Conservation (phyloP, 768 basidiomycete genomes). For the Pisolithus orientalis region DNA sequence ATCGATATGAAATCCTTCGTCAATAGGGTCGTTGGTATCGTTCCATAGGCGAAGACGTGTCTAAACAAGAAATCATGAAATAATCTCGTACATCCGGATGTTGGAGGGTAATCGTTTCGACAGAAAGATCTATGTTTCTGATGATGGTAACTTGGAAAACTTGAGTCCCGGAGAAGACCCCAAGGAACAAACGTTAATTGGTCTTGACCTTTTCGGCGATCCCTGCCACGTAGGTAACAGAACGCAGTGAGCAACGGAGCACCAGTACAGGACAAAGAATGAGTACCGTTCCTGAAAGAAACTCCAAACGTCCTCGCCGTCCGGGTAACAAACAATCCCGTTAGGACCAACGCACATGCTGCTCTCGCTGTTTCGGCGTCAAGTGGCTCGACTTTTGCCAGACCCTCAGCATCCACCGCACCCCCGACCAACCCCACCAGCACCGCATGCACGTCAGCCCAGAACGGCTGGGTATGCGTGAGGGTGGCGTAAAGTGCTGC, state of each 20-base stretch:
- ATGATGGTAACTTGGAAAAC: too few species aligned
- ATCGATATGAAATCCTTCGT: too few species aligned
- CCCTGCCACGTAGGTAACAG: neutral
- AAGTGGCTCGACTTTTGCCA: conserved; percentile 35
- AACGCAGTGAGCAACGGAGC: neutral
- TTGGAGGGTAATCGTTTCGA: too few species aligned
- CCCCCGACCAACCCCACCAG: conserved; percentile 43
- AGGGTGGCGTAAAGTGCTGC: conserved; percentile 77
- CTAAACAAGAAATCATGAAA: too few species aligned
- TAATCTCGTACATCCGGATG: too few species aligned
- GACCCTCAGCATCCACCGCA: conserved; percentile 11
- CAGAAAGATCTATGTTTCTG: too few species aligned
- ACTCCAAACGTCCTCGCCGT: conserved; percentile 58
- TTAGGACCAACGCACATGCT: conserved; percentile 62
- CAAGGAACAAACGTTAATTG: conserved; percentile 5
- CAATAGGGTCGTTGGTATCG: too few species aligned
- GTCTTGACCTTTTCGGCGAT: conserved; percentile 23
- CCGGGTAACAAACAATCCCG: conserved; percentile 54
- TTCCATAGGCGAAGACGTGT: too few species aligned
- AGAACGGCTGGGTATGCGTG: conserved; percentile 85
- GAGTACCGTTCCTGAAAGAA: conserved; percentile 13
- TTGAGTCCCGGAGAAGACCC: neutral
- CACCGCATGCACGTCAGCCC: conserved; percentile 52
- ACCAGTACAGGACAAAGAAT: neutral
- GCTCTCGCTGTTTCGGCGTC: conserved; percentile 65